Evolutionary conservation across 306 rosid genomes (phyloP).

Genomic region (Vachellia collinsii): DNA sequence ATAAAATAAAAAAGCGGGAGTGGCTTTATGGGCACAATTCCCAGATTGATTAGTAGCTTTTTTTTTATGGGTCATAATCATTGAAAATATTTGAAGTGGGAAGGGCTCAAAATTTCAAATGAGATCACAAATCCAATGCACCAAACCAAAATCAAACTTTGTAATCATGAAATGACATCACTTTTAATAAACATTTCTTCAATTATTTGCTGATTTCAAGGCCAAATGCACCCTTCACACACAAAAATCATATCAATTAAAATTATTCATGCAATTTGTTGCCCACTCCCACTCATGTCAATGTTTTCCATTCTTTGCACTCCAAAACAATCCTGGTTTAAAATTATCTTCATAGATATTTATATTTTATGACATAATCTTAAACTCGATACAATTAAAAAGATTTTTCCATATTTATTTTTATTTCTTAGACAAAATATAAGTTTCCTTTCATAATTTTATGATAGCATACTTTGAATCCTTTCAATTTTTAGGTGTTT

Average conservation of each 20-base stretch:
- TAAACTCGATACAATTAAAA: too few relatives aligned
- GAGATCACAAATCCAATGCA: constrained; percentile 30
- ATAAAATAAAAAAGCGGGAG: neutral
- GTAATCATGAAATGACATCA: constrained; percentile 39
- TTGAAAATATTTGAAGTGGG: neutral
- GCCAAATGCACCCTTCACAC: constrained; percentile 15
- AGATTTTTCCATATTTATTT: too few relatives aligned
- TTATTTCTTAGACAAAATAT: too few relatives aligned
- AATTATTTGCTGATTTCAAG: constrained; percentile 21
- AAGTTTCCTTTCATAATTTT: too few relatives aligned
- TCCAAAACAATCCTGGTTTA: too few relatives aligned
- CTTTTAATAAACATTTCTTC: constrained; percentile 14
- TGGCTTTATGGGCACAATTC: neutral
- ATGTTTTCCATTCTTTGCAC: neutral
- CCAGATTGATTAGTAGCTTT: constrained; percentile 10
- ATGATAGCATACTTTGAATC: too few relatives aligned
- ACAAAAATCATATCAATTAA: constrained; percentile 24
- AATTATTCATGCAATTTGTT: constrained; percentile 27
- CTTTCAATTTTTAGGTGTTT: too few relatives aligned
- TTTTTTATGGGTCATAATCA: neutral
- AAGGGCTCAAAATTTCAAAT: constrained; percentile 24
- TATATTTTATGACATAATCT: too few relatives aligned
- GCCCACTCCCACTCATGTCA: neutral
- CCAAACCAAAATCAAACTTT: constrained; percentile 30
- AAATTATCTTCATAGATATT: too few relatives aligned